phyloP scores from a whole-genome alignment of 371 early-diverging fungal species.

The Dentiscutata heterogama region DNA sequence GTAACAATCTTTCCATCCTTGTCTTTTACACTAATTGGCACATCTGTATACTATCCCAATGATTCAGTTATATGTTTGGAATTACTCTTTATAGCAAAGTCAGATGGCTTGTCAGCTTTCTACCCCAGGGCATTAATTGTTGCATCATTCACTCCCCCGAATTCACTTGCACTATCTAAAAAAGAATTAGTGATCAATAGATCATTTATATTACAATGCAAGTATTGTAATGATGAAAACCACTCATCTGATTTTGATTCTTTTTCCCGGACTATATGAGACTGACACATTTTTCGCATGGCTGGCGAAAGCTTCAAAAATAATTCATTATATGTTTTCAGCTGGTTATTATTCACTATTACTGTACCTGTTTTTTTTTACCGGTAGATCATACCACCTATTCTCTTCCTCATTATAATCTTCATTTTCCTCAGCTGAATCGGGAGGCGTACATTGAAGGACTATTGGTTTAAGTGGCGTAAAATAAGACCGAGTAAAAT shows the following conservation, averaged over 20 bases:
- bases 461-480: no score
- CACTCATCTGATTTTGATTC: constrained; percentile 11
- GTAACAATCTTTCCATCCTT: not conserved
- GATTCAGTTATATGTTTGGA: not conserved
- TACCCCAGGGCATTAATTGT: not conserved
- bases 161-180: not conserved
- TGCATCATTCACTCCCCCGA: not conserved
- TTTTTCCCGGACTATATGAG: not conserved
- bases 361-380: no score
- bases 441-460: no score
- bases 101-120: constrained; percentile 10
- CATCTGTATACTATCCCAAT: no score
- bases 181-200: not conserved
- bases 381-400: no score
- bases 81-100: no score
- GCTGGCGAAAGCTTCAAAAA: not conserved
- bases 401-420: no score
- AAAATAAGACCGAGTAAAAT: no score
- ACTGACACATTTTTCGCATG: not conserved
- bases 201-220: not conserved
- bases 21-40: not conserved
- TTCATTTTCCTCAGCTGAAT: no score
- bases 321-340: no score
- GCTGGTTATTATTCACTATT: no score
- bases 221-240: constrained; percentile 14